phyloP scores from a whole-genome alignment of 768 basidiomycete species.

The Boletus bicolor region DNA sequence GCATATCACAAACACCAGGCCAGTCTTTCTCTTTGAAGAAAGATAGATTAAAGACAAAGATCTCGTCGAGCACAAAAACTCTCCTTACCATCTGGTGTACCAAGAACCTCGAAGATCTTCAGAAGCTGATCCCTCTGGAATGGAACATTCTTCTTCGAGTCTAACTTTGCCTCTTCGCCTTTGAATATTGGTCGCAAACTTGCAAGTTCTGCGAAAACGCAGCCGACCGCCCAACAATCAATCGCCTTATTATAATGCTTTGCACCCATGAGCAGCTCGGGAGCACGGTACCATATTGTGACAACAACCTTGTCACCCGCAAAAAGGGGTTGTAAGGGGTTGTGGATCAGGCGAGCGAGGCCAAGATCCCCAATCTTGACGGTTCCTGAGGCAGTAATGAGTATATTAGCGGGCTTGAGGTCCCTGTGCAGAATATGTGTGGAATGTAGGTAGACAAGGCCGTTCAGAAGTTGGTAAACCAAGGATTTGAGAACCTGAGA shows the following conservation, averaged over 20 bases:
- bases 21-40: constrained; percentile 71
- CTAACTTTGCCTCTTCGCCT: constrained; percentile 97
- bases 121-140: constrained; percentile 94
- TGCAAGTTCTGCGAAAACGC: constrained; percentile 94
- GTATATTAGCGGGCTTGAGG: constrained; percentile 97
- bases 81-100: constrained; percentile 72
- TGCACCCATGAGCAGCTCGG: constrained; percentile 92
- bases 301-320: constrained; percentile 98
- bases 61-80: neutral
- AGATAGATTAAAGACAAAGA: neutral
- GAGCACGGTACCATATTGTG: constrained; percentile 99
- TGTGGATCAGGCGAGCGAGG: constrained; percentile 85
- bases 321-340: constrained; percentile 88
- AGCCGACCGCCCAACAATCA: constrained; percentile 97
- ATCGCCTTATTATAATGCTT: constrained; percentile 97
- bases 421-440: constrained; percentile 96
- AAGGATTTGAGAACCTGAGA: constrained; percentile 85
- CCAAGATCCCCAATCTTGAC: constrained; percentile 99
- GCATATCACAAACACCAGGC: constrained; percentile 82
- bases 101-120: constrained; percentile 94
- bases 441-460: constrained; percentile 91
- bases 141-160: constrained; percentile 95
- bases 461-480: constrained; percentile 91
- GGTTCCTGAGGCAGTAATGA: constrained; percentile 82
- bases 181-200: constrained; percentile 97